Evolutionary conservation across 139 green algal genomes (phyloP).

Genomic region (Tetraselmis chui): DNA sequence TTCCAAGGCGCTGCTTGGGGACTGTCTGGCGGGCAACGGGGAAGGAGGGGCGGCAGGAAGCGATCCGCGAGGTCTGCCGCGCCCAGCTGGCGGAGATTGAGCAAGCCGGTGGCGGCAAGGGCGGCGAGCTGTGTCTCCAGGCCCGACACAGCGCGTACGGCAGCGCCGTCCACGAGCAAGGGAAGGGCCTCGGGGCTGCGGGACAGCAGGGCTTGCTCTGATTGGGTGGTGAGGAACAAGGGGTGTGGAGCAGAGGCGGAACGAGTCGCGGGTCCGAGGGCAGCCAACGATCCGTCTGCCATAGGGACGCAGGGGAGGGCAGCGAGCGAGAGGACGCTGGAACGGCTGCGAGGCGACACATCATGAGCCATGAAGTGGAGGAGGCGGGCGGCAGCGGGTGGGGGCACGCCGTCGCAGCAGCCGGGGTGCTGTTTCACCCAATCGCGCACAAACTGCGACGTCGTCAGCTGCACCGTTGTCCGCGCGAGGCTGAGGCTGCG

Average conservation of each 20-base stretch:
- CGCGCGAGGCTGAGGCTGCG: background rate
- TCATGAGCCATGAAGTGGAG: background rate
- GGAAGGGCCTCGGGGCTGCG: background rate
- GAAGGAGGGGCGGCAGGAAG: slow-evolving; percentile 31
- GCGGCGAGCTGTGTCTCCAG: slow-evolving; percentile 21
- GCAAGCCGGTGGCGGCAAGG: slow-evolving; percentile 9
- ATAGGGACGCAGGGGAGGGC: background rate
- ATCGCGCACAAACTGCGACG: background rate
- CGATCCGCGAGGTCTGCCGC: slow-evolving; percentile 8
- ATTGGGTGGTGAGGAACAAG: background rate
- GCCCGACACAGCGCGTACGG: slow-evolving; percentile 1
- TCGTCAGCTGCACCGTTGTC: background rate
- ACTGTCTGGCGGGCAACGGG: no score
- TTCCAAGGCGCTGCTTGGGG: no score
- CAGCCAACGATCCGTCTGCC: background rate
- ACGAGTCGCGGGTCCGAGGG: background rate
- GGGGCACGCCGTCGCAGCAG: background rate
- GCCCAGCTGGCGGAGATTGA: slow-evolving; percentile 24
- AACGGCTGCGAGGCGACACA: background rate
- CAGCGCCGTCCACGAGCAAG: background rate
- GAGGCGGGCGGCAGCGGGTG: background rate
- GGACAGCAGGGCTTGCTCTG: background rate
- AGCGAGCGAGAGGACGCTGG: slow-evolving; percentile 19
- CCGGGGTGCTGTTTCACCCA: background rate
- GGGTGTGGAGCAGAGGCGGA: no score